Base-by-base conservation (phyloP, 331 rosid species). In the Spiraea crenata region DNA sequence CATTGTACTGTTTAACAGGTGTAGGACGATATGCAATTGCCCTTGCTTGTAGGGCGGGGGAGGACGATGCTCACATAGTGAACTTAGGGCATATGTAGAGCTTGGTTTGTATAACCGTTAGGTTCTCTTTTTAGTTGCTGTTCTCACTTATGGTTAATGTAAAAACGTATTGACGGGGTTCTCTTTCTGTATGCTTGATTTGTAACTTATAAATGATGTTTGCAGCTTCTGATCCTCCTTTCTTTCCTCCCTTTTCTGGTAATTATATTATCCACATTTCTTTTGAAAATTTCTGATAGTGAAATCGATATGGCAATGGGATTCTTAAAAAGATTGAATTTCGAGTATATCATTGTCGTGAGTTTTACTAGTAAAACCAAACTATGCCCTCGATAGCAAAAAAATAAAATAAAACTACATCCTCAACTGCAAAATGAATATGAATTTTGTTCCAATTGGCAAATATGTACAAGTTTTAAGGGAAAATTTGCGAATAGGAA, bases 131-230 rank as follows among this genome's bases (percentile, higher is more conserved):
- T 62, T 38, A 42, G 49, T 69, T 55, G 84, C 69, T 62, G 45
- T 77, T 79, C 77, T 52, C 70, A 52, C 67, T 77, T 55, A n/a
- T 75, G 88, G 71, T 66, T 73, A 6, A 35, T 74, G 75, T 62
- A 68, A 51, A 69, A 69, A 72, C 73, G 45, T 67, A 67, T 77
- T 48, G 54, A 69, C 57, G 41, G 45, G 19, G 71, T 57, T 71
- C 25, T 64, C 44, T 58, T 58, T 7, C 41, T 61, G 37, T 44
- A 61, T 83, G 71, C 75, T 65, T 52, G 51, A 55, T 76, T 54
- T 65, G 71, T 72, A 56, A 8, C 14, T 20, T 59, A 65, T 48
- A 39, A 51, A 41, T 19, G 38, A 17, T 67, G 45, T 9, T 67
- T 39, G 42, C n/a, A n/a, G n/a, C n/a, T n/a, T n/a, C n/a, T n/a